A percentile compares a stretch with the other conserved stretches of the same genome.
Evolutionary conservation across 257 asterid genomes (phyloP).

Genomic region (Forsythia suspensa): DNA sequence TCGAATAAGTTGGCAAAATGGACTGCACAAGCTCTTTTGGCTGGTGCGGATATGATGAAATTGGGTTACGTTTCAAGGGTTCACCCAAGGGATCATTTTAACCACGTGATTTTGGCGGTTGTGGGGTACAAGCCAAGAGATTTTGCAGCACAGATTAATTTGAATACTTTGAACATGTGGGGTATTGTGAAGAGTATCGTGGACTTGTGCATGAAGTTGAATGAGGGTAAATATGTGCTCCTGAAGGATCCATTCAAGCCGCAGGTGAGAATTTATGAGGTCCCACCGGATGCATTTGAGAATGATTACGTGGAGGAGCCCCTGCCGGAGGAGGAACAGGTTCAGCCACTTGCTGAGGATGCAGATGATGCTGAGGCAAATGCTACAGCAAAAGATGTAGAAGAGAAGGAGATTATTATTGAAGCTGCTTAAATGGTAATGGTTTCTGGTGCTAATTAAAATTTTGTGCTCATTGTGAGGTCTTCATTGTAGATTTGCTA

Average conservation of each 20-base stretch:
- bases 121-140: constrained; percentile 94
- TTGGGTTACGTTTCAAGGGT: constrained; percentile 95
- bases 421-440: constrained; percentile 55
- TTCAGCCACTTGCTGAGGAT: constrained; percentile 87
- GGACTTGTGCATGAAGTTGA: constrained; percentile 93
- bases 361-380: constrained; percentile 55
- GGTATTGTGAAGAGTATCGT: constrained; percentile 94
- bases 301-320: constrained; percentile 99
- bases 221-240: constrained; percentile 93
- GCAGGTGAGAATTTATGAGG: constrained; percentile 92
- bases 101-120: constrained; percentile 91
- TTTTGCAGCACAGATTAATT: constrained; percentile 82
- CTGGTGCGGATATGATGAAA: constrained; percentile 98
- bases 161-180: constrained; percentile 97
- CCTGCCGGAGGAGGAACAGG: constrained; percentile 93
- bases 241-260: constrained; percentile 98
- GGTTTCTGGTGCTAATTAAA: not conserved
- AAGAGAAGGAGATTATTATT: constrained; percentile 41
- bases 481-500: not conserved
- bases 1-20: constrained; percentile 93
- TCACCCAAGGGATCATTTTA: constrained; percentile 92
- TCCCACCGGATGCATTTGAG: constrained; percentile 96
- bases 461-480: not conserved
- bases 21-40: constrained; percentile 92
- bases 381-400: constrained; percentile 41